Base-by-base conservation (phyloP, 352 stramenopile genomes). In the Elongisporangium undulatum region DNA sequence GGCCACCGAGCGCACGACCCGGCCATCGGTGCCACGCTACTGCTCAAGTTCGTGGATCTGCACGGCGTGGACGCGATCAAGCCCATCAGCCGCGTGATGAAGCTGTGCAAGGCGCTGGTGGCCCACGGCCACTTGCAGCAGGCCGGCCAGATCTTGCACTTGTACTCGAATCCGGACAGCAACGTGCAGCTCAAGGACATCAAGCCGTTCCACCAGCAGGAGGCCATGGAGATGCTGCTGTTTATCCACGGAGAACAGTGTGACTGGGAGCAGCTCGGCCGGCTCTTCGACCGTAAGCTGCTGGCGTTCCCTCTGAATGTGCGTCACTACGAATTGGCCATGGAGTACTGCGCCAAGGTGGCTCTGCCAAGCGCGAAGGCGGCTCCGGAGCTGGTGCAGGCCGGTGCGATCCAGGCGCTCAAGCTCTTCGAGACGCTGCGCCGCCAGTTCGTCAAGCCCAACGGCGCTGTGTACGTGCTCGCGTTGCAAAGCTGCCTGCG, bases 351-450 rank as follows among this genome's bases (percentile, higher is more conserved):
- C 23, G 22, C 49, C 49, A 19, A 51, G 19, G 23, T 23, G n/a
- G 9, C 29, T 5, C 15, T 21, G 15, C 22, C 24, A 3, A 15
- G 56, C 13, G 56, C 71, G 3, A 57, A 71, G 41, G 69, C 64
- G 6, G 57, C 59, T 8, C 22, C 68, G 21, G 67, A 65, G 21
- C 63, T 72, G 0, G 65, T 63, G 19, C 39, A 55, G 7, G 53
- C 62, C 5, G 81, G 76, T 8, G 65, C 81, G 7, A 64, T 77
- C 16, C 59, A 81, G 39, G 80, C 71, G 52, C 66, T 94, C 55
- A 79, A 83, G 63, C 63, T 94, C 53, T 94, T 93, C 41, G 80
- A 93, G 67, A 63, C 74, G 55, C 70, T 94, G 38, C 81, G 82
- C 22, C 79, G 81, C 29, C 74, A 87, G 24, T 92, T 92, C 58